Base-by-base conservation (phyloP, 495 filamentous ascomycete genomes). In the Hypoxylon crocopeplum region DNA sequence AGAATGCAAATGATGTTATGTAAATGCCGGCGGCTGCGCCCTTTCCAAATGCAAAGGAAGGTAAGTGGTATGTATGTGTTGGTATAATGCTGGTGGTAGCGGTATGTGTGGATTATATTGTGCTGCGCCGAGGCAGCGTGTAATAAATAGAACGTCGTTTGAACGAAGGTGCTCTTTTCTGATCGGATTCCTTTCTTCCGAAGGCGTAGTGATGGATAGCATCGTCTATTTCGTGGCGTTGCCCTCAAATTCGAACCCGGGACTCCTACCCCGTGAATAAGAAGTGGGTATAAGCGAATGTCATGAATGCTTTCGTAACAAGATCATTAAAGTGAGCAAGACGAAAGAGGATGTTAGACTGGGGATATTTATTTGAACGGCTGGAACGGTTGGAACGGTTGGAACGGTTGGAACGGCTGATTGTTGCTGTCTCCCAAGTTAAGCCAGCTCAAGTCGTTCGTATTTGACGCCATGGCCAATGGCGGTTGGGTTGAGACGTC, bases 391-490 rank as follows among this genome's bases (percentile, higher is more conserved):
- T n/a, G n/a, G n/a, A n/a, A n/a, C n/a, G n/a, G n/a, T n/a, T n/a
- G n/a, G n/a, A n/a, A n/a, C n/a, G n/a, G n/a, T n/a, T n/a, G n/a
- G n/a, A n/a, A n/a, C n/a, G n/a, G n/a, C n/a, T n/a, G n/a, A n/a
- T n/a, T n/a, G 21, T 60, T 48, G 32, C 67, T 64, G 12, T 72
- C 74, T 21, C 75, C 74, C 21, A 92, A 71, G 68, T 91, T 91
- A 32, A 92, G 72, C 88, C 88, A 92, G 73, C 87, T 90, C 84
- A 92, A 88, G 69, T 92, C 88, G 20, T 77, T 73, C 13, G 74
- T 70, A 44, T 68, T 68, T 13, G 69, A 61, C 16, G 67, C 66
- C 54, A 69, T 70, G 17, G 68, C 49, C n/a, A 71, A 54, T 16
- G 75, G 76, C 10, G 74, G 69, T 53, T 79, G 79, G 27, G 76